phyloP scores from a whole-genome alignment of 495 filamentous ascomycete species.

The Lindgomyces ingoldianus region DNA sequence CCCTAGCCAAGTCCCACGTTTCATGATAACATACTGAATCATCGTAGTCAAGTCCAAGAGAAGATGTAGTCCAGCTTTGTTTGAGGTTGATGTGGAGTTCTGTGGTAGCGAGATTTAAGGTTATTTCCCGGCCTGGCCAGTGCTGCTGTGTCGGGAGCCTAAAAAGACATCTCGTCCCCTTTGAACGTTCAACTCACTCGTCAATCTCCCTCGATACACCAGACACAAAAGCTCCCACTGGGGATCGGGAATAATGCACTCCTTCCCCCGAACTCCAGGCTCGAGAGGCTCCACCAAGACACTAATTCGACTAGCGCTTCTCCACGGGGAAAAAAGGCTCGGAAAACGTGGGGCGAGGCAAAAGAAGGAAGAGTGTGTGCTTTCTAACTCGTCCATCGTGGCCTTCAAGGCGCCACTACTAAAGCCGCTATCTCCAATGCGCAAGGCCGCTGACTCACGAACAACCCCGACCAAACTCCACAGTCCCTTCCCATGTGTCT shows the following conservation, averaged over 20 bases:
- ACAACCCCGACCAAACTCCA: not conserved
- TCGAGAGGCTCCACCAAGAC: not conserved
- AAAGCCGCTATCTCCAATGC: slow-evolving; percentile 3
- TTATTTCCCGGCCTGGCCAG: not conserved
- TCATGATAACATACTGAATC: too few relatives aligned
- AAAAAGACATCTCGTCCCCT: too few relatives aligned
- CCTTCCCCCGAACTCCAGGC: not conserved
- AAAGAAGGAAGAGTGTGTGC: slow-evolving; percentile 3
- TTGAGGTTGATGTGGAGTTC: not conserved
- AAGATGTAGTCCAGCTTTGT: not conserved
- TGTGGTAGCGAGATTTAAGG: slow-evolving; percentile 1
- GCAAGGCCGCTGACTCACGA: not conserved
- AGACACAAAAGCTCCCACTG: not conserved
- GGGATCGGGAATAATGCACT: not conserved
- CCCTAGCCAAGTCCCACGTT: too few relatives aligned
- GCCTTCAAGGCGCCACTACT: not conserved
- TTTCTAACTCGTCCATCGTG: slow-evolving; percentile 17
- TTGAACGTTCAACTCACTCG: too few relatives aligned
- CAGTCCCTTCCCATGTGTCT: not conserved
- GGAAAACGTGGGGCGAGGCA: not conserved
- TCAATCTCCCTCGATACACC: not conserved
- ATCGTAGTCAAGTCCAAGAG: not conserved
- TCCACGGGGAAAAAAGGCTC: not conserved
- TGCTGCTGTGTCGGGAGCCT: not conserved
- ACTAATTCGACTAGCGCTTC: not conserved